phyloP scores from a whole-genome alignment of 2,329 filamentous ascomycete genomes.

The Diaporthe nobilis region DNA sequence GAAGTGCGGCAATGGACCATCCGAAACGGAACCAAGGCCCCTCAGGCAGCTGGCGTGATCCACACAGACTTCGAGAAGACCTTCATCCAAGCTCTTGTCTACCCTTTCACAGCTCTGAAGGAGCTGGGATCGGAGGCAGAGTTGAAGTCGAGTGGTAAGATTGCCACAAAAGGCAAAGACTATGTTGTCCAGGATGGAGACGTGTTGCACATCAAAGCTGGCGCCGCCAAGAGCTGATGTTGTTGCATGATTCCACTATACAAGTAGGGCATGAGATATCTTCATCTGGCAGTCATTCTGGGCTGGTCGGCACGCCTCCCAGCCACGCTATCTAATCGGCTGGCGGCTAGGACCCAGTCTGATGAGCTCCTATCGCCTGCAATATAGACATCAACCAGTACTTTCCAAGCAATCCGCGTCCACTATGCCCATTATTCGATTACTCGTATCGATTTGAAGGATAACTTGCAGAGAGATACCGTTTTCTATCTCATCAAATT shows the following conservation, averaged over 20 bases:
- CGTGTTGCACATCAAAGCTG: constrained; percentile 89
- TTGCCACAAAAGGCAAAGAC: constrained; percentile 95
- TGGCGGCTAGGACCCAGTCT: not conserved
- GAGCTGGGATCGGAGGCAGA: constrained; percentile 90
- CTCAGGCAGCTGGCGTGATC: constrained; percentile 96
- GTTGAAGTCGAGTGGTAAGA: constrained; percentile 93
- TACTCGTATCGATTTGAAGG: too few species aligned
- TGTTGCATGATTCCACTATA: constrained; percentile 20
- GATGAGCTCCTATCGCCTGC: constrained; percentile 24
- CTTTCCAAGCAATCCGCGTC: not conserved
- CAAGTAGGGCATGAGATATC: constrained; percentile 1
- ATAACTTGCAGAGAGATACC: not conserved
- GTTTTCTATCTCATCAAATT: not conserved
- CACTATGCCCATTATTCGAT: not conserved
- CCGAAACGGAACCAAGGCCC: constrained; percentile 95
- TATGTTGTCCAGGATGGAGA: constrained; percentile 85
- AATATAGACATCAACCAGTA: constrained; percentile 4
- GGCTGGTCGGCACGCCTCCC: not conserved
- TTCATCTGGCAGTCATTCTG: not conserved
- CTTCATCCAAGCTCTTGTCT: constrained; percentile 96
- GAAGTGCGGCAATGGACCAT: constrained; percentile 99
- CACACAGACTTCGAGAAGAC: constrained; percentile 99
- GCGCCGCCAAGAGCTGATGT: constrained; percentile 79
- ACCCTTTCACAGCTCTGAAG: constrained; percentile 86
- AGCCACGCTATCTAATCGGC: constrained; percentile 6